A percentile compares a stretch with the other conserved stretches of the same genome.
Evolutionary conservation across 2,329 filamentous ascomycete species (phyloP).

Genomic region (Blastomyces percursus): DNA sequence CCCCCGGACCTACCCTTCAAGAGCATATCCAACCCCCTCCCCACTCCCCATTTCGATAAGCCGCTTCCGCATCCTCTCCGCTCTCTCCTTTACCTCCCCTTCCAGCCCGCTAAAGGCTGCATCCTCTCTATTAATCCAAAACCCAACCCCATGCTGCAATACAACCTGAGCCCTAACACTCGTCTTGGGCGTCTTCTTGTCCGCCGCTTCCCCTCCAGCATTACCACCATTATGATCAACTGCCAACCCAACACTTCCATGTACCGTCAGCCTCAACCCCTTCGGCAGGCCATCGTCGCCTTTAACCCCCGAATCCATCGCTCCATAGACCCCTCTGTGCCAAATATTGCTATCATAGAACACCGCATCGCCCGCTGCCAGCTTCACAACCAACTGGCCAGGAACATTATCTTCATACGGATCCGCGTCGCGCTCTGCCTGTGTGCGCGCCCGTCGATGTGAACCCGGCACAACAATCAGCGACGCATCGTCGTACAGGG

Average conservation of each 20-base stretch:
- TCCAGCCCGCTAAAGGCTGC: constrained; percentile 25
- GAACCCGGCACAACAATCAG: constrained; percentile 68
- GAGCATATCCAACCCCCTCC: constrained; percentile 35
- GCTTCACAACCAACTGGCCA: constrained; percentile 52
- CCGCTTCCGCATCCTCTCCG: constrained; percentile 36
- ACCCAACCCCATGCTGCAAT: constrained; percentile 37
- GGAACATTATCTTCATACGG: constrained; percentile 54
- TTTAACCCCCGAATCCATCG: constrained; percentile 4
- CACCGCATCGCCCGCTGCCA: constrained; percentile 65
- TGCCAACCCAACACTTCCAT: constrained; percentile 35
- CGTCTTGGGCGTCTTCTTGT: constrained; percentile 16
- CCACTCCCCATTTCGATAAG: constrained; percentile 37
- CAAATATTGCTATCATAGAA: constrained; percentile 91
- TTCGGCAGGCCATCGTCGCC: constrained; percentile 26
- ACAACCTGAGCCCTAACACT: constrained; percentile 35
- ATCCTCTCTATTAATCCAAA: constrained; percentile 34
- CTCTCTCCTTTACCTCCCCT: constrained; percentile 22
- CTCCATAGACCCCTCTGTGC: constrained; percentile 35
- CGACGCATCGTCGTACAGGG: constrained; percentile 62
- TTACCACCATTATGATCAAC: constrained; percentile 16
- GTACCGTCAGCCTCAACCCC: constrained; percentile 33
- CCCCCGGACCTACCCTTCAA: constrained; percentile 27
- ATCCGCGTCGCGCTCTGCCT: constrained; percentile 54
- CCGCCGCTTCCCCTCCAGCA: constrained; percentile 3
- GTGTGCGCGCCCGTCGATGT: constrained; percentile 60